These are phyloP conservation scores for Trichoderma sp. DNA, from an alignment of 2,329 filamentous ascomycete genomes.

Conservation along the genomic window DNA sequence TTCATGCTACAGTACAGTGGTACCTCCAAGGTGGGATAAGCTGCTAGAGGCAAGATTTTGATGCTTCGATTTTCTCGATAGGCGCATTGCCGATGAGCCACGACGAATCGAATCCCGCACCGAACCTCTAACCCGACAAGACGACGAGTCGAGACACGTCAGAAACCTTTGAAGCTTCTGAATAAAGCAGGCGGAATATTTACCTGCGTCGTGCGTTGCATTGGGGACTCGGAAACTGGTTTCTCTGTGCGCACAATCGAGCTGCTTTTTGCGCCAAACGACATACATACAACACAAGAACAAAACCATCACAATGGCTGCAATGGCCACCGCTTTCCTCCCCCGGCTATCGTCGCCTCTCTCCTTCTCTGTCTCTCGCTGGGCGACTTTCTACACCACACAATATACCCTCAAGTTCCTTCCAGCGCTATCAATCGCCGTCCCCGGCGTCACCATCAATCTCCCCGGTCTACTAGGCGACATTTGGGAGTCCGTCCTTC, in stretches of 20 bases:
- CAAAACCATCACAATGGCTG: conserved; percentile 42
- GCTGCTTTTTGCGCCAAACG: conserved; percentile 6
- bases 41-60: conserved; percentile 15
- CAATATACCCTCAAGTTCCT: conserved; percentile 48
- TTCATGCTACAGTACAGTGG: background rate
- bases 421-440: conserved; percentile 53
- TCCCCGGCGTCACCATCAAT: conserved; percentile 58
- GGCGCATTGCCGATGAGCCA: conserved; percentile 3
- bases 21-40: background rate
- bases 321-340: conserved; percentile 47
- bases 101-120: background rate
- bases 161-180: background rate
- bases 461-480: conserved; percentile 64
- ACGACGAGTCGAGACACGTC: background rate
- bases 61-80: conserved; percentile 14
- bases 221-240: background rate
- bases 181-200: background rate
- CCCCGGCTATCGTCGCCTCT: conserved; percentile 49
- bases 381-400: conserved; percentile 43
- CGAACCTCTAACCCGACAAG: background rate
- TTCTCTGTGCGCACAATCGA: background rate
- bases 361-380: conserved; percentile 41
- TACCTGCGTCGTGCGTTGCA: background rate
- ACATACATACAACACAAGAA: conserved; percentile 3
- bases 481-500: conserved; percentile 89